Evolutionary conservation across 1,139 yeast genomes (phyloP), one percentile per base, ranked within the genome.

Genomic region (Pichia sp.): DNA sequence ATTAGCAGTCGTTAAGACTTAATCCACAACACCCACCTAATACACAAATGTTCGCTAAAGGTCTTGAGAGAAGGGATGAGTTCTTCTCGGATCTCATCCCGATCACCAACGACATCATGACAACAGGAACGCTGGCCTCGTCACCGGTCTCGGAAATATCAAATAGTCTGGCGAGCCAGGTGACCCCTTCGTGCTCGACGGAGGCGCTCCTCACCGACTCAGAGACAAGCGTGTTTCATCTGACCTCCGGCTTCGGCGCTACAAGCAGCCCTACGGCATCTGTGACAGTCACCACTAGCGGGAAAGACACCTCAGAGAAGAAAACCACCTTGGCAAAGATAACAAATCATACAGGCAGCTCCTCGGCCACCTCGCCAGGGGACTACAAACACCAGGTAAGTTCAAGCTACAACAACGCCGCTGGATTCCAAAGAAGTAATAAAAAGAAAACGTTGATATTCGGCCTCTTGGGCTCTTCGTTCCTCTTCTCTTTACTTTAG

Each of bases 71-170:
- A 29, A 36, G 53, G 15, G 52, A 34, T 4, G 47, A 49, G n/a
- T 56, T 52, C 30, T 54, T 50, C 26, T 50, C 56, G 3, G 59
- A 54, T 30, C 38, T 56, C 6, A 44, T 42, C 5, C 51, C 57
- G 13, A 19, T 54, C 2, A 54, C 58, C 3, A 32, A 38, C 19
- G 42, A 43, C 11, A 23, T 54, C 2, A 11, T 45, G 1, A 36
- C 57, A 19, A 52, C 57, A 6, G 34, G 51, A 5, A 16, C 53
- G 3, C 16, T 36, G n/a, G 8, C 46, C 15, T 23, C 48, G 10
- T 36, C 41, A 1, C 19, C 26, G 0, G 7, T 19, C 8, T 5
- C 46, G 2, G 19, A 16, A 13, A 31, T 34, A 11, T 26, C 34
- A 23, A 49, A 38, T 30, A 52, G 46, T 11, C 8, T 38, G 10